phyloP scores from a whole-genome alignment of 1,139 yeast genomes.

The Blastobotrys elegans region DNA sequence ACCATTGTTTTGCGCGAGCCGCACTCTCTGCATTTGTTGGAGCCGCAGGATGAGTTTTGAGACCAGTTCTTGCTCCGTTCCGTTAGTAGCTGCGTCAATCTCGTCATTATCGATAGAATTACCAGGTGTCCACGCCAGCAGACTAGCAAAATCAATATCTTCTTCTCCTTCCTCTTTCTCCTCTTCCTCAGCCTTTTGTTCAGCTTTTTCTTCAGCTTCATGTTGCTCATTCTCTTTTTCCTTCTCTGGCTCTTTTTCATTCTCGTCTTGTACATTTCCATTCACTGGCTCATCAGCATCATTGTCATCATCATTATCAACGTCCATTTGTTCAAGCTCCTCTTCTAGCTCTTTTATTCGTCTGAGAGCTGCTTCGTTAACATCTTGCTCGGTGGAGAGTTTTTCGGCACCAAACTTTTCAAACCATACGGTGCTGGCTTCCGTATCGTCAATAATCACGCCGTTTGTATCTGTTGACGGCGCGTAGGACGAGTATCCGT shows the following conservation, averaged over 20 bases:
- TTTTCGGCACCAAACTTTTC: constrained; percentile 61
- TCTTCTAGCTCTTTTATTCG: constrained; percentile 13
- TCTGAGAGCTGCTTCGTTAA: constrained; percentile 8
- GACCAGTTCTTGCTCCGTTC: constrained; percentile 51
- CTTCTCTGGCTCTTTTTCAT: neutral
- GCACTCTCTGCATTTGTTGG: constrained; percentile 57
- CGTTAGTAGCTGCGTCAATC: constrained; percentile 42
- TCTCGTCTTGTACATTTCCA: too few species aligned
- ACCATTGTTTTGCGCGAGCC: constrained; percentile 40
- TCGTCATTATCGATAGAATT: constrained; percentile 51
- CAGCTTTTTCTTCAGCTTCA: constrained; percentile 11
- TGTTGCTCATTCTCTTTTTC: constrained; percentile 13
- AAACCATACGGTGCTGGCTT: constrained; percentile 71
- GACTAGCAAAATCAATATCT: constrained; percentile 39
- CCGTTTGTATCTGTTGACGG: constrained; percentile 71
- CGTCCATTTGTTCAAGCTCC: constrained; percentile 7
- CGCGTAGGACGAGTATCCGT: constrained; percentile 66
- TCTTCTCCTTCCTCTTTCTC: constrained; percentile 14
- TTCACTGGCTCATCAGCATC: constrained; percentile 14
- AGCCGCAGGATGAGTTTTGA: constrained; percentile 52
- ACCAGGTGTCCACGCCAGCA: constrained; percentile 53
- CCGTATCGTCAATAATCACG: constrained; percentile 57
- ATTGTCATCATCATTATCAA: constrained; percentile 1
- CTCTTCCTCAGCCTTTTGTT: constrained; percentile 17
- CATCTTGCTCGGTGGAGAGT: constrained; percentile 22